phyloP scores from a whole-genome alignment of 106 monocot species.

The Iris macrosiphon region DNA sequence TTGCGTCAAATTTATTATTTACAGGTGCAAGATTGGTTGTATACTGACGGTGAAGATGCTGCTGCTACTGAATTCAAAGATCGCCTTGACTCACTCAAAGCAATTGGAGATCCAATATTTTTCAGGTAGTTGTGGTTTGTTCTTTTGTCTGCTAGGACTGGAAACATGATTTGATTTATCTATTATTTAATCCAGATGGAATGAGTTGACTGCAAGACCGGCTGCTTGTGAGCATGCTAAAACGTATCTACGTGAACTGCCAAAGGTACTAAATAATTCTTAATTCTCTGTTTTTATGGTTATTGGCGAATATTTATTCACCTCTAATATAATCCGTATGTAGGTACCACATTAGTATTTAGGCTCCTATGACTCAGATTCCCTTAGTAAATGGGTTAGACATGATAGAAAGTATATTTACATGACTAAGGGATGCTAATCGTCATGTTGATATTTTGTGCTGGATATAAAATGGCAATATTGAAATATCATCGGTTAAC shows the following conservation, averaged over 20 bases:
- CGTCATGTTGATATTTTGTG: too few relatives aligned
- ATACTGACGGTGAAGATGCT: conserved; percentile 99
- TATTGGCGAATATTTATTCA: not conserved
- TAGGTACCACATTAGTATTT: too few relatives aligned
- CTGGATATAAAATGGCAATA: too few relatives aligned
- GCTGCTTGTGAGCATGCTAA: conserved; percentile 66
- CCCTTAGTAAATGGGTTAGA: too few relatives aligned
- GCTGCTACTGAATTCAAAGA: conserved; percentile 79
- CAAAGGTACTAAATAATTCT: conserved; percentile 65
- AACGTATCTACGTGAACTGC: conserved; percentile 50
- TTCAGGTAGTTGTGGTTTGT: conserved; percentile 60
- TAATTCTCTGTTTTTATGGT: not conserved
- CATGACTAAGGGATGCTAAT: too few relatives aligned
- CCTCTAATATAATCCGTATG: too few relatives aligned
- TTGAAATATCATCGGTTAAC: too few relatives aligned
- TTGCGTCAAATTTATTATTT: conserved; percentile 1
- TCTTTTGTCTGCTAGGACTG: not conserved
- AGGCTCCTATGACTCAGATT: too few relatives aligned
- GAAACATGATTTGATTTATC: not conserved
- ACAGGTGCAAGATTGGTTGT: conserved; percentile 99
- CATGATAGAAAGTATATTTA: too few relatives aligned
- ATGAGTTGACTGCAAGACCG: conserved; percentile 72
- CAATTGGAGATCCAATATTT: conserved; percentile 91
- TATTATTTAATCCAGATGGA: conserved; percentile 46
- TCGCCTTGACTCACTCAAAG: conserved; percentile 62